phyloP scores from a whole-genome alignment of 805 yeast species.

The Priceomyces fermenticarens region DNA sequence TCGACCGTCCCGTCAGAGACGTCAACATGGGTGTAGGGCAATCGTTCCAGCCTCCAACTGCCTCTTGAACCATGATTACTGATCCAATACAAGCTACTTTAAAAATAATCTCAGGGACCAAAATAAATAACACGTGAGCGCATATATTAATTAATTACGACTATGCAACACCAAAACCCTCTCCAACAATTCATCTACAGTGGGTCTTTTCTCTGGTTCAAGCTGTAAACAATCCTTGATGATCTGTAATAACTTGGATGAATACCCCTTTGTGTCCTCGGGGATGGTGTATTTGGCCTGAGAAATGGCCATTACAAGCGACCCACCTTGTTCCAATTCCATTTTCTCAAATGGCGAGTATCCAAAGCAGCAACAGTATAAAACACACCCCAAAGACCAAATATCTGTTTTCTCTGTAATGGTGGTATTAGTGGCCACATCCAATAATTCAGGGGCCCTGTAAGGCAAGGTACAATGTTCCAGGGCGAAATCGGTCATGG shows the following conservation, averaged over 20 bases:
- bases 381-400: constrained; percentile 88
- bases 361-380: constrained; percentile 75
- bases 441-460: constrained; percentile 87
- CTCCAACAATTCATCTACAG: constrained; percentile 55
- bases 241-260: constrained; percentile 52
- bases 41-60: constrained; percentile 60
- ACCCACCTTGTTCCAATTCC: constrained; percentile 79
- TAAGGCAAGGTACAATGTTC: constrained; percentile 85
- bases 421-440: constrained; percentile 62
- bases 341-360: constrained; percentile 85
- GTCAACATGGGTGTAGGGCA: constrained; percentile 41
- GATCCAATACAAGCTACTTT: not conserved
- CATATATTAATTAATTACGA: constrained; percentile 5
- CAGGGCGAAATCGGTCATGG: constrained; percentile 75
- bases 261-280: constrained; percentile 44
- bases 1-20: constrained; percentile 2
- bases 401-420: constrained; percentile 78
- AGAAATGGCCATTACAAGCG: constrained; percentile 69
- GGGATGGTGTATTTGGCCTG: constrained; percentile 66
- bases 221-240: constrained; percentile 60
- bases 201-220: constrained; percentile 62
- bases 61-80: constrained; percentile 2
- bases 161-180: constrained; percentile 33
- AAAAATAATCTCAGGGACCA: not conserved
- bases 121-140: constrained; percentile 1